Evolutionary conservation across 108 stramenopile genomes (phyloP).

Genomic region (Licmophora abbreviata): DNA sequence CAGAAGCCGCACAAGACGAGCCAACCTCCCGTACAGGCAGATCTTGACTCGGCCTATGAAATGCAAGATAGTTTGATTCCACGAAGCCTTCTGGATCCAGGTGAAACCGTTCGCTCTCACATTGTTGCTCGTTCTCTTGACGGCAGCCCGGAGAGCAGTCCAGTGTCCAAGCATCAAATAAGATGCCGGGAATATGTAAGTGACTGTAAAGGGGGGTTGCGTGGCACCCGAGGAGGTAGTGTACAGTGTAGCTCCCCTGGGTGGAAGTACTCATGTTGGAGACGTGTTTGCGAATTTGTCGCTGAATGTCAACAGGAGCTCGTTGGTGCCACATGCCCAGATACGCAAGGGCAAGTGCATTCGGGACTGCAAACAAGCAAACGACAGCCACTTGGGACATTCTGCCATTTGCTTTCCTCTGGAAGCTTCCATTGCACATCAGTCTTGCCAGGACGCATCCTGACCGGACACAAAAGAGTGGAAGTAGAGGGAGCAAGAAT

Average conservation of each 20-base stretch:
- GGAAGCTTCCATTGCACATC: not conserved
- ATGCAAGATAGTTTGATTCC: slow-evolving; percentile 14
- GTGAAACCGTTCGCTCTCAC: slow-evolving; percentile 68
- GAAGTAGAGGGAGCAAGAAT: slow-evolving; percentile 85
- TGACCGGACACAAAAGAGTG: slow-evolving; percentile 66
- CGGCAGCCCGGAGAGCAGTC: slow-evolving; percentile 80
- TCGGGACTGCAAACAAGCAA: slow-evolving; percentile 6
- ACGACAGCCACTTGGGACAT: too few relatives aligned
- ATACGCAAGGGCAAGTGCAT: slow-evolving; percentile 43
- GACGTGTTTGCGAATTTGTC: slow-evolving; percentile 14
- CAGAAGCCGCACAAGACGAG: not conserved
- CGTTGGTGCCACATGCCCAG: slow-evolving; percentile 66
- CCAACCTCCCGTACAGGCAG: not conserved
- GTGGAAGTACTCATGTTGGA: not conserved
- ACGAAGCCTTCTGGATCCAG: slow-evolving; percentile 55
- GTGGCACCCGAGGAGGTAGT: slow-evolving; percentile 81
- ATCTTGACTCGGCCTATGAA: slow-evolving; percentile 1
- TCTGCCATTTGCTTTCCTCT: not conserved
- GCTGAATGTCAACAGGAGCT: slow-evolving; percentile 59
- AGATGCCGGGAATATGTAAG: slow-evolving; percentile 39
- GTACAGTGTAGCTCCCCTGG: slow-evolving; percentile 23
- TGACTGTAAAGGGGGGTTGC: slow-evolving; percentile 77
- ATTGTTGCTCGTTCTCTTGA: slow-evolving; percentile 33
- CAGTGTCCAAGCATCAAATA: slow-evolving; percentile 50
- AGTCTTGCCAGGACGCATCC: slow-evolving; percentile 16